Percentiles rank a stretch among this genome's conserved stretches.
These are phyloP conservation scores for Huntiella moniliformis DNA, from an alignment of 2,329 filamentous ascomycete genomes.

Conservation along the genomic window DNA sequence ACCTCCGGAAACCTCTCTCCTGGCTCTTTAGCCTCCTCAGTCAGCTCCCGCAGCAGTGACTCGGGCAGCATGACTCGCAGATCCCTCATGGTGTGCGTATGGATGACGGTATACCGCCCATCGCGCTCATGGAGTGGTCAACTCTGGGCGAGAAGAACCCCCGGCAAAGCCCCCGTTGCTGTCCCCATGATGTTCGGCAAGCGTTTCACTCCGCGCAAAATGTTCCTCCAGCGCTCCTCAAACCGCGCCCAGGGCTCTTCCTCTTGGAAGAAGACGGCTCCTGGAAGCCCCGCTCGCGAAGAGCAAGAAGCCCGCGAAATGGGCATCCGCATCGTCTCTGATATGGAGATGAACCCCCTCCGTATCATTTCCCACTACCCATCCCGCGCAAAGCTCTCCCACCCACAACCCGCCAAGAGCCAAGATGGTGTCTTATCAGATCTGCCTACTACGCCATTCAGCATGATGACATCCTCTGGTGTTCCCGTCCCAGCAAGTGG, in stretches of 20 bases:
- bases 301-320: constrained; percentile 1
- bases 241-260: not conserved
- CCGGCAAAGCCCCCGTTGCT: constrained; percentile 10
- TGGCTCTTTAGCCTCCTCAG: not conserved
- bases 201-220: constrained; percentile 11
- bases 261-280: not conserved
- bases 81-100: constrained; percentile 13
- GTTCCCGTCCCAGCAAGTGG: constrained; percentile 4
- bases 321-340: constrained; percentile 7
- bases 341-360: constrained; percentile 7
- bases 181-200: constrained; percentile 12
- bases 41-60: constrained; percentile 2
- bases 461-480: constrained; percentile 3
- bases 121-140: constrained; percentile 5
- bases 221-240: constrained; percentile 11
- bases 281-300: not conserved
- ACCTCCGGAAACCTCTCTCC: constrained; percentile 7
- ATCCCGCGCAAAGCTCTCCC: constrained; percentile 4
- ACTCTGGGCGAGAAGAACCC: constrained; percentile 10
- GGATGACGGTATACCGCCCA: constrained; percentile 12
- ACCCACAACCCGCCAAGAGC: constrained; percentile 6
- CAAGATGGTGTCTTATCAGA: constrained; percentile 8
- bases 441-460: constrained; percentile 5
- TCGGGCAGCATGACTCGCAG: constrained; percentile 5
- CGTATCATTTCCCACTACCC: constrained; percentile 12